These are phyloP conservation scores for Pulicaria dysenterica DNA, from an alignment of 129 eudicot genomes.

Conservation along the genomic window DNA sequence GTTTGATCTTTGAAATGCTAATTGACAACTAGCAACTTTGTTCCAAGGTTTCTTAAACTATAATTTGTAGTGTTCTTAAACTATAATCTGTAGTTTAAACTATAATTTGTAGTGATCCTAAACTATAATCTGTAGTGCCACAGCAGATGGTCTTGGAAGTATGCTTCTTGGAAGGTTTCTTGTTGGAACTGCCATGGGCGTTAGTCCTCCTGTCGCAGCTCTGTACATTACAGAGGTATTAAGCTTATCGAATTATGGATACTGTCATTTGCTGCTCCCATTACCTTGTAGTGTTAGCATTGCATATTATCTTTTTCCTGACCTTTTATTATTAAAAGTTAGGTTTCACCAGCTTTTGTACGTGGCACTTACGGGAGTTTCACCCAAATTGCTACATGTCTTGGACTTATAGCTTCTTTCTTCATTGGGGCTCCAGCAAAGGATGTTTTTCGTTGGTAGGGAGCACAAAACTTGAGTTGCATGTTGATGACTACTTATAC, in stretches of 20 bases:
- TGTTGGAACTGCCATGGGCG: conserved; percentile 82
- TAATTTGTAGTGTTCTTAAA: background rate
- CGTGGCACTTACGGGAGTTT: conserved; percentile 94
- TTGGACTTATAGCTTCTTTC: conserved; percentile 79
- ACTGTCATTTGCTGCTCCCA: background rate
- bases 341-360: conserved; percentile 87
- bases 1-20: conserved; percentile 10
- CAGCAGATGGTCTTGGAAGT: conserved; percentile 59
- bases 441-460: conserved; percentile 74
- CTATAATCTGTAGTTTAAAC: conserved; percentile 1
- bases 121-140: conserved; percentile 57
- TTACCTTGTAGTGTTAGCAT: background rate
- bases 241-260: conserved; percentile 3
- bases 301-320: conserved; percentile 16
- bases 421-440: conserved; percentile 85
- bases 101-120: conserved; percentile 20
- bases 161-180: conserved; percentile 90
- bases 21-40: conserved; percentile 3
- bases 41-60: background rate
- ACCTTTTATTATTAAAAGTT: conserved; percentile 32
- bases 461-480: conserved; percentile 10
- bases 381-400: conserved; percentile 87
- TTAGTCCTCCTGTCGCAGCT: conserved; percentile 91
- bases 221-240: conserved; percentile 88
- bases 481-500: background rate